Evolutionary conservation across 345 rosid genomes (phyloP), one percentile per base, ranked within the genome.

Genomic region (Euphorbia lathyris): DNA sequence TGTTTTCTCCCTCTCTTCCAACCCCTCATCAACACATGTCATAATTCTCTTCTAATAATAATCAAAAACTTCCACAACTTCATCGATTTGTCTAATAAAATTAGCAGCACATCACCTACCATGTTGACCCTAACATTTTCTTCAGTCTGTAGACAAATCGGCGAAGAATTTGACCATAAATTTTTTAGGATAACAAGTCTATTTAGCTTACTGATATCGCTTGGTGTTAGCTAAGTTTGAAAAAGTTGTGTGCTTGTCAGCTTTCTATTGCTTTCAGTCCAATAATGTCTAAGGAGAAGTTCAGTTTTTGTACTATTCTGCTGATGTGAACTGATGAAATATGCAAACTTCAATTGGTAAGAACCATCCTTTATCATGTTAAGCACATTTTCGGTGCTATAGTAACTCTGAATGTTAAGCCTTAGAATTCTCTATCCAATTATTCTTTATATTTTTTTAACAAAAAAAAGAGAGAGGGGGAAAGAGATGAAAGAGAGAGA

Each of bases 41-140:
- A 75, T 95, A n/a, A n/a, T 94, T 77, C 97, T 91, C 67, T 55
- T 83, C 97, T 97, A 91, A 66, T 91, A 92, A 45, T 97, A 94
- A 64, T 88, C 90, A 68, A 77, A 59, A 94, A 94, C 42, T 81
- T 85, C 98, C 98, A 91, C 25, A 67, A 13, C 69, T 75, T 85
- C 98, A 91, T 87, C 9, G 66, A 63, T 72, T 74, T 85, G 80
- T 91, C 97, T 1, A 74, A 83, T 74, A 95, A 90, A 25, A 73
- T 71, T 14, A 87, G 72, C 74, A 83, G 87, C 34, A 76, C 64
- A 32, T 84, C 90, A 0, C 78, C 79, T 6, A 63, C 22, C 10
- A 38, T 68, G 26, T 65, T 29, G 34, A 0, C 67, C 1, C 45
- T 58, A 0, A 7, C 79, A 50, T 34, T 62, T 6, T 42, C 77